Percentiles rank a stretch among this genome's conserved stretches.
Evolutionary conservation across 176 grass and related monocot species (phyloP).

Genomic region (Cenchrus fungigraminus): DNA sequence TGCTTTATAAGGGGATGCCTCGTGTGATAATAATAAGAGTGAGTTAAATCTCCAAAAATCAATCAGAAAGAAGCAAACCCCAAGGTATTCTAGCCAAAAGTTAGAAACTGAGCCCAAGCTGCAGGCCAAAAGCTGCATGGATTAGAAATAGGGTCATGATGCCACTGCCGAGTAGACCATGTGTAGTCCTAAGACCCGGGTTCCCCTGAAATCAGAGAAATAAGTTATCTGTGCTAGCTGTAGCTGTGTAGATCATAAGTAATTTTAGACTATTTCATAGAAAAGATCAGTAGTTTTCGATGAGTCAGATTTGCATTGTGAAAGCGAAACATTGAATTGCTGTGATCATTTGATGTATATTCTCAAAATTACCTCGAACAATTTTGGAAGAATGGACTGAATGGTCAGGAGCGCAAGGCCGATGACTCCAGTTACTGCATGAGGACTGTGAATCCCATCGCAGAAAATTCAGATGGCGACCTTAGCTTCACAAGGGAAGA

Average conservation of each 20-base stretch:
- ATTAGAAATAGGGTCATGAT: slow-evolving; percentile 93
- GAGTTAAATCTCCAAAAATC: neutral
- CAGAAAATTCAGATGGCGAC: neutral
- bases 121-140: slow-evolving; percentile 76
- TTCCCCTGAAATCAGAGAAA: slow-evolving; percentile 51
- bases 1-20: slow-evolving; percentile 7
- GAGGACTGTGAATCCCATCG: slow-evolving; percentile 61
- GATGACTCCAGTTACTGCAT: slow-evolving; percentile 71
- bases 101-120: slow-evolving; percentile 81
- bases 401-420: slow-evolving; percentile 72
- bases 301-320: neutral
- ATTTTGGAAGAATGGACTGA: slow-evolving; percentile 74
- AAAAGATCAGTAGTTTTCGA: neutral
- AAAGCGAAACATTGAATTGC: neutral
- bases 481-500: slow-evolving; percentile 16
- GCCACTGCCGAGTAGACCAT: slow-evolving; percentile 85
- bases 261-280: neutral
- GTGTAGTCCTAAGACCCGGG: slow-evolving; percentile 63
- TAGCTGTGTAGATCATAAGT: neutral
- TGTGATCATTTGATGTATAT: neutral
- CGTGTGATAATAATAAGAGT: neutral
- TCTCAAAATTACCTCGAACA: slow-evolving; percentile 65
- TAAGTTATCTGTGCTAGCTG: neutral
- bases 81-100: neutral
- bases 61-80: slow-evolving; percentile 27